Percentiles rank a stretch among this genome's conserved stretches.
phyloP scores from a whole-genome alignment of 192 early-diverging fungal species.

The Gamsiella multidivaricata region DNA sequence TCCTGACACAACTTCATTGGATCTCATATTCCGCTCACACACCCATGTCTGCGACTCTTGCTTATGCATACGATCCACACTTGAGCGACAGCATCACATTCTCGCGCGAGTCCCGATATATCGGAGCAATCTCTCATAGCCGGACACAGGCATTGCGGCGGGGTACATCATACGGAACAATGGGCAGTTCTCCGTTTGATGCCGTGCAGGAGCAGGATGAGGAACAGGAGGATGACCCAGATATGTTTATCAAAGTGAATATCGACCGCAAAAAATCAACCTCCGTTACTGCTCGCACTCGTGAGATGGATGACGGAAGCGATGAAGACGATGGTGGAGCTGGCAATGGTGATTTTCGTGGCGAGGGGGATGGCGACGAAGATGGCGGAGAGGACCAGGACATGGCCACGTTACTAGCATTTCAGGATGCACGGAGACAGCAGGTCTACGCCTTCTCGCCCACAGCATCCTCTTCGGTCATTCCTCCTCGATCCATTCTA shows the following conservation, averaged over 20 bases:
- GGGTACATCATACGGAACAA: constrained; percentile 43
- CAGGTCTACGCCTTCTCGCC: constrained; percentile 29
- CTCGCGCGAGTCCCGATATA: constrained; percentile 39
- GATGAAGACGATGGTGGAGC: neutral
- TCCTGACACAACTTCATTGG: constrained; percentile 48
- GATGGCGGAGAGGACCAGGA: constrained; percentile 47
- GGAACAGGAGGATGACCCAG: constrained; percentile 29
- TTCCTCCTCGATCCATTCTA: constrained; percentile 17
- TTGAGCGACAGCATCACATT: constrained; percentile 45
- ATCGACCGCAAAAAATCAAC: constrained; percentile 3
- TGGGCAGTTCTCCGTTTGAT: constrained; percentile 30
- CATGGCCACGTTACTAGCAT: constrained; percentile 44
- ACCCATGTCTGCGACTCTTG: constrained; percentile 46
- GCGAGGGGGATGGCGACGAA: constrained; percentile 11
- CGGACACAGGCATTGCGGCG: constrained; percentile 8
- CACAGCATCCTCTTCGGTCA: constrained; percentile 9
- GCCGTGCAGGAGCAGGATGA: constrained; percentile 43
- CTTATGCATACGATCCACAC: constrained; percentile 42
- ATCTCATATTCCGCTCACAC: constrained; percentile 47
- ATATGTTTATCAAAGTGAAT: constrained; percentile 47
- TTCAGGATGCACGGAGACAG: constrained; percentile 37
- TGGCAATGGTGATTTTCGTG: neutral
- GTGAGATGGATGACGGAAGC: neutral
- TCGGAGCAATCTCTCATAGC: neutral
- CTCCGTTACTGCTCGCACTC: neutral